phyloP scores from a whole-genome alignment of 1,139 yeast genomes.

The Schizosaccharomyces versatilis region DNA sequence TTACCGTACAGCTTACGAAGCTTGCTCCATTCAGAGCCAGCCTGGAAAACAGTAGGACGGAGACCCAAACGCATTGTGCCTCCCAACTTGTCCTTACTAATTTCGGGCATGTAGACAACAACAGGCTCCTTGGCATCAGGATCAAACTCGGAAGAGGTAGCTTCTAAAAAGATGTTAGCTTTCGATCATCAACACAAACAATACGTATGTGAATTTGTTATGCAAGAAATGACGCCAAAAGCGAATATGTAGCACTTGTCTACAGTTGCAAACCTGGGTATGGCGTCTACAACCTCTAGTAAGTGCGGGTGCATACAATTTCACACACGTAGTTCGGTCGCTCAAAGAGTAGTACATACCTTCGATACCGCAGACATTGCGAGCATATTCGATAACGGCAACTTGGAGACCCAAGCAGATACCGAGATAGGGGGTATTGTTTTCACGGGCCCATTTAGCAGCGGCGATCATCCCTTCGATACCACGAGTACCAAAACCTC shows the following conservation, averaged over 20 bases:
- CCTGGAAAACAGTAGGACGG: constrained; percentile 66
- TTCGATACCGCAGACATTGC: constrained; percentile 50
- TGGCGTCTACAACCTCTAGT: constrained; percentile 1
- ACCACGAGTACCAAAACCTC: constrained; percentile 95
- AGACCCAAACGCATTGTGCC: constrained; percentile 98
- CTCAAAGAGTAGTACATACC: constrained; percentile 7
- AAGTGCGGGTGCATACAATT: neutral
- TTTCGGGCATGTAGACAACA: constrained; percentile 95
- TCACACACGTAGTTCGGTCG: neutral
- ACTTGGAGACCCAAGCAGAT: constrained; percentile 94
- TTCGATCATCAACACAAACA: constrained; percentile 2
- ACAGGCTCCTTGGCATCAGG: constrained; percentile 46
- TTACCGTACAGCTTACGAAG: constrained; percentile 68
- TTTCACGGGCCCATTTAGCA: constrained; percentile 93
- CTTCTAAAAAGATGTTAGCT: constrained; percentile 19
- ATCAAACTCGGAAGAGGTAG: constrained; percentile 72
- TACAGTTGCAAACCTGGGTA: neutral
- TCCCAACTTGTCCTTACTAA: constrained; percentile 84
- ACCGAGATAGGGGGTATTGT: constrained; percentile 81
- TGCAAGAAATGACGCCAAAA: neutral
- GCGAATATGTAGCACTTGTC: constrained; percentile 1
- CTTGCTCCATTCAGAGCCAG: constrained; percentile 43
- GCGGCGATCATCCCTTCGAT: constrained; percentile 96
- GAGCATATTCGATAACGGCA: constrained; percentile 83
- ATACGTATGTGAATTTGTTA: neutral